Percentiles rank a stretch among this genome's conserved stretches.
Conservation (phyloP, 805 yeast species). For the Yamadazyma kitorensis region DNA sequence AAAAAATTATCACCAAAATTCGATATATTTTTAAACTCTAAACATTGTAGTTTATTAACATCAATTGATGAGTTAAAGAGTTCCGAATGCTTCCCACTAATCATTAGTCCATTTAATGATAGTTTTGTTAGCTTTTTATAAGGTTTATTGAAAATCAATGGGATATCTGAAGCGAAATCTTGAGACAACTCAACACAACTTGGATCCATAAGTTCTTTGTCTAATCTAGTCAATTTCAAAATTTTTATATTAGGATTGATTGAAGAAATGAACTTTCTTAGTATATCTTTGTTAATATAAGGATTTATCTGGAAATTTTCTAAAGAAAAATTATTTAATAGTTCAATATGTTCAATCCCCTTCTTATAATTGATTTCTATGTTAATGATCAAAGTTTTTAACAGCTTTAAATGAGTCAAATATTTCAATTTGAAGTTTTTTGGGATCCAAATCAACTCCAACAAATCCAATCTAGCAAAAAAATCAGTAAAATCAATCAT, state of each 20-base stretch:
- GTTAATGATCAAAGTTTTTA: slow-evolving; percentile 27
- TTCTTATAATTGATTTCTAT: too few species aligned
- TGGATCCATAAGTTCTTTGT: slow-evolving; percentile 13
- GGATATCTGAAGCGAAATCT: too few species aligned
- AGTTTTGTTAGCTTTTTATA: not conserved
- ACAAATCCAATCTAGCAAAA: slow-evolving; percentile 20
- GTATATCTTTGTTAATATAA: slow-evolving; percentile 23
- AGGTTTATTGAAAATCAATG: slow-evolving; percentile 1
- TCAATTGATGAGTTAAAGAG: slow-evolving; percentile 8
- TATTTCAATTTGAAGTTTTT: slow-evolving; percentile 28
- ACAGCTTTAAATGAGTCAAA: slow-evolving; percentile 25
- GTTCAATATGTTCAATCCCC: too few species aligned
- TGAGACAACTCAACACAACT: too few species aligned
- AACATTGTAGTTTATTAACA: slow-evolving; percentile 15
- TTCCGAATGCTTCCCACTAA: slow-evolving; percentile 10
- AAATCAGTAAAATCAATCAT: slow-evolving; percentile 34
- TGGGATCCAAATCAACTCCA: slow-evolving; percentile 31
- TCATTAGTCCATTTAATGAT: slow-evolving; percentile 1
- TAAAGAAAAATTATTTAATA: too few species aligned
- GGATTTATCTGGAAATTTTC: slow-evolving; percentile 34
- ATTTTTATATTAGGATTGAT: slow-evolving; percentile 7
- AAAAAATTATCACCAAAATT: slow-evolving; percentile 22
- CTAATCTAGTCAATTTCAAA: slow-evolving; percentile 20
- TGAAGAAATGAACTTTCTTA: slow-evolving; percentile 16
- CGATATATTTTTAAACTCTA: slow-evolving; percentile 33